Base-by-base conservation (phyloP, 1,139 yeast species). In the Ogataea hybrid region DNA sequence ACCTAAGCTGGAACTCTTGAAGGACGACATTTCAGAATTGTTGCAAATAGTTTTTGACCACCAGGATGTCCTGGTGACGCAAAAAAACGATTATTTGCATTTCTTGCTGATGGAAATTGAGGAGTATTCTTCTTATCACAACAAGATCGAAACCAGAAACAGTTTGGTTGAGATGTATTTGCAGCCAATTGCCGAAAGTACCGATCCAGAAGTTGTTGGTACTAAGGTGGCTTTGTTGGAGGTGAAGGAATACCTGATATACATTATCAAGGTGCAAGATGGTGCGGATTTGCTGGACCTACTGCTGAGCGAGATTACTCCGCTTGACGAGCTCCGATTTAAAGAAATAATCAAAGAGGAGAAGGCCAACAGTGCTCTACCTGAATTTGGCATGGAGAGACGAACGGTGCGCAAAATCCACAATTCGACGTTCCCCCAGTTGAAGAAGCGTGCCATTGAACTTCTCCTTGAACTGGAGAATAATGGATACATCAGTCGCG, bases 181-280 rank as follows among this genome's bases (percentile, higher is more conserved):
- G 35, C 50, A 51, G 18, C 61, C 61, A 11, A 44, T 49, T 12
- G 49, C 59, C 2, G 58, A 52, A 16, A 62, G 67, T 8, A 68
- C 67, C 16, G 68, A 70, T 37, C 65, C 69, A 5, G 62, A 51
- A 32, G 63, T 56, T 41, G 65, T 65, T 16, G 75, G 62, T 36
- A 58, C 53, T 36, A 74, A 73, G 43, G 69, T 84, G 2, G 64
- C 88, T 25, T 69, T 85, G 56, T 77, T 90, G 35, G 90, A 89
- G 54, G 88, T 87, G 0, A 92, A 92, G 61, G 71, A 96, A 51
- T 84, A 90, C 49, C 66, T 90, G 27, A 66, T 85, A 17, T 89
- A 88, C 57, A 80, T 90, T 53, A 78, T 90, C 47, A 79, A 90
- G 48, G 86, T 92, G 11, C 96, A 92, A 65, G 77, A 77, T 25